Evolutionary conservation across 805 yeast species (phyloP), one percentile per base, ranked within the genome.

Genomic region (Kazachstania viticola): DNA sequence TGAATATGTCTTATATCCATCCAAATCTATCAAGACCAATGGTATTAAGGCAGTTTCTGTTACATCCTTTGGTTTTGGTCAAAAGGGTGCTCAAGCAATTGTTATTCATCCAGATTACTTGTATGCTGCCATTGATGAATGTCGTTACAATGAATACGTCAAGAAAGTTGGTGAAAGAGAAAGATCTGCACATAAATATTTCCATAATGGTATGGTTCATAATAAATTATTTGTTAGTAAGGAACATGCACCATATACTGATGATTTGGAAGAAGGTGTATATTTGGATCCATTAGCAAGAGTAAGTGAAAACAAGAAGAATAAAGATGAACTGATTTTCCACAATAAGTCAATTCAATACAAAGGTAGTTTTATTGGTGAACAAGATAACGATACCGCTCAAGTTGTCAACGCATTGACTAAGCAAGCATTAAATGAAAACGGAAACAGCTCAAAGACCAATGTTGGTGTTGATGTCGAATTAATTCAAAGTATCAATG

Each of bases 11-110:
- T 74, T 91, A 60, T 91, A 77, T 75, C 97, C 97, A 58, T 83
- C 95, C 17, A 79, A 91, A 60, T 66, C 93, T 17, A 73, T 91
- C 54, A 82, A 81, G 65, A 91, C 98, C 29, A 94, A 87, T 58
- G 97, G 98, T 59, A 71, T 91, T 57, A 91, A 88, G 70, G 99
- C 99, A 38, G 94, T 82, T 35, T 82, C 96, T 25, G 75, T 91
- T 30, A 91, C 97, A 5, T 91, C 99, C 2, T 91, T 91, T 59
- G 99, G 99, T 60, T 91, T 91, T 60, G 99, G 99, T 58, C 99
- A 91, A 68, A 91, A 91, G 71, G 99, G 99, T 66, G 98, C 85
- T 35, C 94, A 85, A 61, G 95, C 95, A 29, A 63, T 91, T 57
- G 80, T 76, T 35, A 70, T 91, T 42, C 93, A 88, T 65, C 81